Base-by-base conservation (phyloP, 768 basidiomycete species). In the Mycena metata region DNA sequence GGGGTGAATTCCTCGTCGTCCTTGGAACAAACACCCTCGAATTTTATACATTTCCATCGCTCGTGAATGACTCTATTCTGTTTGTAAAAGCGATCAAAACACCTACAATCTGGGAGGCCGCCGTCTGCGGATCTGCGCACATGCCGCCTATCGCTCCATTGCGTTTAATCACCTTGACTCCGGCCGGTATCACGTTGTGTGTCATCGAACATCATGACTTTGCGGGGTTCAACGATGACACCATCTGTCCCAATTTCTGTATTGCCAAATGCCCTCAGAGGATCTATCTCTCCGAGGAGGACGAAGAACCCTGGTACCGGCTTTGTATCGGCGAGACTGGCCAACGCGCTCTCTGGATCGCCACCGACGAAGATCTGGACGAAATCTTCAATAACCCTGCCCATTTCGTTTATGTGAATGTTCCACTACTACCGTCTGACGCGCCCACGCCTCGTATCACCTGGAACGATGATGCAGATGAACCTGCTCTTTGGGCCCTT, bases 401-500 rank as follows among this genome's bases (percentile, higher is more conserved):
- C 16, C 19, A 60, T 15, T 42, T 61, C 49, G 15, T 61, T 16
- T 42, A 36, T 24, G 47, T 23, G 36, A 19, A 5, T 43, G 17
- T 61, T 8, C 26, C 23, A n/a, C n/a, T 24, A 26, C 9, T 9
- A 45, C 16, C 33, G 10, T 35, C 45, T 5, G 26, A 47, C 2
- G 24, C 24, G 19, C 23, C 50, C n/a, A 17, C 21, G 21, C 39
- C 49, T 17, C 47, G 17, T 17, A 35, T 59, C 26, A 2, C 46
- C 10, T 66, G 64, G 64, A 49, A 9, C n/a, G 10, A 41, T n/a
- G 60, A 64, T 57, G 16, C 24, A 17, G 47, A 46, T 13, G 23
- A 46, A 9, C 59, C 59, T 24, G 69, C 60, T 5, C 55, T 70
- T 5, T 70, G 69, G 69, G 65, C 58, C 5, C 19, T 67, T 19